Percentiles rank a stretch among this genome's conserved stretches.
Evolutionary conservation across 805 yeast genomes (phyloP).

Genomic region (Kodamaea neixiangensis): DNA sequence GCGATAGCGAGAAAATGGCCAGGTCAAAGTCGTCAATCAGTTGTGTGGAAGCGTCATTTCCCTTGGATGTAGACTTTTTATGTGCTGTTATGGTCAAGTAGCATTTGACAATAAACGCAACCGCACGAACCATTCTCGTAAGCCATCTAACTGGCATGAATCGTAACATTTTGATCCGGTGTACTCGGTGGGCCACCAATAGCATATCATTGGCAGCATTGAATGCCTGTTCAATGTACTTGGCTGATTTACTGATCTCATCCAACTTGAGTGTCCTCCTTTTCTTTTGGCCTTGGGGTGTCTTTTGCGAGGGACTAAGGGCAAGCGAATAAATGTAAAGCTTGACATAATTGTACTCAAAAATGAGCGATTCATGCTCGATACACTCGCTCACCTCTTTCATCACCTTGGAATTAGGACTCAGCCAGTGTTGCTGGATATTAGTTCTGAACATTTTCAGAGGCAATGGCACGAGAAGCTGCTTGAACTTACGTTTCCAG

Average conservation of each 20-base stretch:
- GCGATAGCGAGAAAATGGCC: slow-evolving; percentile 57
- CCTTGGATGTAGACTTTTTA: slow-evolving; percentile 27
- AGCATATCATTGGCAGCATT: slow-evolving; percentile 81
- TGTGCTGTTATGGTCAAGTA: slow-evolving; percentile 63
- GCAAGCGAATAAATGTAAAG: slow-evolving; percentile 85
- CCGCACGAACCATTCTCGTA: slow-evolving; percentile 80
- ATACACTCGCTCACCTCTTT: slow-evolving; percentile 45
- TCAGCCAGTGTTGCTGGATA: slow-evolving; percentile 22
- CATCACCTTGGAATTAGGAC: slow-evolving; percentile 36
- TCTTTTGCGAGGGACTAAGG: slow-evolving; percentile 44
- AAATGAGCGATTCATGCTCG: slow-evolving; percentile 69
- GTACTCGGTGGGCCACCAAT: slow-evolving; percentile 68
- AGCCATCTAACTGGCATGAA: slow-evolving; percentile 95
- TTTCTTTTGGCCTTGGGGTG: slow-evolving; percentile 17
- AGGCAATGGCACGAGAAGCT: slow-evolving; percentile 52
- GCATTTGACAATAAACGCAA: slow-evolving; percentile 87
- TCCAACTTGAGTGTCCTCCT: slow-evolving; percentile 50
- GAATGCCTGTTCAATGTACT: slow-evolving; percentile 79
- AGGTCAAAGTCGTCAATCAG: slow-evolving; percentile 40
- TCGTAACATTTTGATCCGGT: slow-evolving; percentile 59
- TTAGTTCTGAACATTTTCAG: slow-evolving; percentile 37
- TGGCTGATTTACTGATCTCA: slow-evolving; percentile 70
- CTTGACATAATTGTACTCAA: slow-evolving; percentile 84
- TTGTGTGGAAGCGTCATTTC: slow-evolving; percentile 14
- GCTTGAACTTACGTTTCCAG: slow-evolving; percentile 71